phyloP scores from a whole-genome alignment of 345 rosid genomes.

The Mercurialis annua region DNA sequence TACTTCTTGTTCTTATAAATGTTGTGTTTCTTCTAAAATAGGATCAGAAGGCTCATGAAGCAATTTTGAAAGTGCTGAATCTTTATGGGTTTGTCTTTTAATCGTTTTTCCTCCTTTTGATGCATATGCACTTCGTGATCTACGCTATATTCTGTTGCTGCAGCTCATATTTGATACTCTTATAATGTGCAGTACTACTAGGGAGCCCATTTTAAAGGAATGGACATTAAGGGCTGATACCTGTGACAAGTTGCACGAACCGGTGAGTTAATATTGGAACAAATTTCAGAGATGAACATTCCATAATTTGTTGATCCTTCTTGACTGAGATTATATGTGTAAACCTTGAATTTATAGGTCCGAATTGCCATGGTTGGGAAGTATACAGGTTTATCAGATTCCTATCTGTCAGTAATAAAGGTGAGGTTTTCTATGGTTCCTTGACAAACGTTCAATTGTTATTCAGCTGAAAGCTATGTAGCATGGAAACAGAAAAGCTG shows the following conservation, averaged over 20 bases:
- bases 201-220: slow-evolving; percentile 62
- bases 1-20: slow-evolving; percentile 1
- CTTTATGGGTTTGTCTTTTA: slow-evolving; percentile 54
- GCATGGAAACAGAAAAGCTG: neutral
- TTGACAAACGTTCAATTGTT: neutral
- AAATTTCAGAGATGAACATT: neutral
- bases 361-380: slow-evolving; percentile 82
- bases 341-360: slow-evolving; percentile 41
- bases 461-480: neutral
- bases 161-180: neutral
- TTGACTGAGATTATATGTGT: neutral
- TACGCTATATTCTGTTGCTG: slow-evolving; percentile 1
- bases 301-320: neutral
- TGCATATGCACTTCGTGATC: neutral
- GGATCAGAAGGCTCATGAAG: slow-evolving; percentile 97
- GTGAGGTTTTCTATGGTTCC: slow-evolving; percentile 19
- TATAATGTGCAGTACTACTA: slow-evolving; percentile 42
- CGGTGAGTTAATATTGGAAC: slow-evolving; percentile 38
- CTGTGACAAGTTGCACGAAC: slow-evolving; percentile 62
- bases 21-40: slow-evolving; percentile 27
- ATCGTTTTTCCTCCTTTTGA: neutral
- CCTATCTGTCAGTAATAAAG: slow-evolving; percentile 76
- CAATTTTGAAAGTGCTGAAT: slow-evolving; percentile 70
- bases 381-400: slow-evolving; percentile 70
- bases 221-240: slow-evolving; percentile 72